These are phyloP conservation scores for Rutstroemia sp. DNA, from an alignment of 2,329 filamentous ascomycete genomes.

Conservation along the genomic window DNA sequence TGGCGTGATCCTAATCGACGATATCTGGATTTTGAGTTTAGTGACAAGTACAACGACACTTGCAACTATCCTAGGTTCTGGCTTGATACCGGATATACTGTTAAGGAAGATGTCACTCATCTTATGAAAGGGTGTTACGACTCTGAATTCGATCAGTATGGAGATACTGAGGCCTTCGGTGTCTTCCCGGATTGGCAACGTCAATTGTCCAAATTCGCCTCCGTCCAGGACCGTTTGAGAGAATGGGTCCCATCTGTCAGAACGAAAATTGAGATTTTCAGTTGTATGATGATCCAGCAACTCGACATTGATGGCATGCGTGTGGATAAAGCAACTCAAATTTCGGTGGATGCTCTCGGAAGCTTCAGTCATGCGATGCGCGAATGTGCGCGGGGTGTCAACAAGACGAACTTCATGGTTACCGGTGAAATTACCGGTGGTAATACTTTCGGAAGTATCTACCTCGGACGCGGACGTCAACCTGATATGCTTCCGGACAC, in stretches of 20 bases:
- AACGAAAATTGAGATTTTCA: conserved; percentile 51
- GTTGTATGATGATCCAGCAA: conserved; percentile 53
- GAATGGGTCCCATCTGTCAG: conserved; percentile 55
- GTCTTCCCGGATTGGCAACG: conserved; percentile 56
- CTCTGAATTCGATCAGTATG: conserved; percentile 50
- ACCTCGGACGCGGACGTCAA: conserved; percentile 54
- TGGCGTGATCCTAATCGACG: conserved; percentile 45
- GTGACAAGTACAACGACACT: conserved; percentile 45
- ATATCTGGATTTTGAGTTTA: conserved; percentile 53
- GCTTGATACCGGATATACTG: conserved; percentile 42
- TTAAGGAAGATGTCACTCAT: conserved; percentile 37
- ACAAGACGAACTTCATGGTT: conserved; percentile 58
- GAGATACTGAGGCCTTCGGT: conserved; percentile 54
- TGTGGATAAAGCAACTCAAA: conserved; percentile 59
- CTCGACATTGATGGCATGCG: conserved; percentile 62
- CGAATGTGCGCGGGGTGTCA: conserved; percentile 46
- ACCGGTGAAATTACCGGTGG: conserved; percentile 57
- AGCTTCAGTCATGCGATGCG: conserved; percentile 50
- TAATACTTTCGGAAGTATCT: conserved; percentile 52
- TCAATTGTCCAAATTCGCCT: conserved; percentile 58
- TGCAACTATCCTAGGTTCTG: conserved; percentile 56
- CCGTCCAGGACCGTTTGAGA: conserved; percentile 58
- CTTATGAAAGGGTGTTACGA: conserved; percentile 49
- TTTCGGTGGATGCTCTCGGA: conserved; percentile 53
- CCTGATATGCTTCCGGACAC: conserved; percentile 44